Evolutionary conservation across 805 yeast species (phyloP).

Genomic region (Cephaloascus fragrans): DNA sequence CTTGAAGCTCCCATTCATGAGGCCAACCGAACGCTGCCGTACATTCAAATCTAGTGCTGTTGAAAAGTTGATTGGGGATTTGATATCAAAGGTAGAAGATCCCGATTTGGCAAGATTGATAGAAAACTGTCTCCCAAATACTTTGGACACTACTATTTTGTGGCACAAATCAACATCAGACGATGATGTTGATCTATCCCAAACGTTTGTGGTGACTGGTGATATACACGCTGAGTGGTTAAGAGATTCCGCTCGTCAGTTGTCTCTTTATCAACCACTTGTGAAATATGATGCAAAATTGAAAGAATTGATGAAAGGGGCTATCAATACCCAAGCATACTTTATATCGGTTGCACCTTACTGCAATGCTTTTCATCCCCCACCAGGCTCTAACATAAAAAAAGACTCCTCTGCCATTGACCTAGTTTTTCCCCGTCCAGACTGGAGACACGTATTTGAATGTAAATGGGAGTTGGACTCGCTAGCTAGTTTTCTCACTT

Average conservation of each 20-base stretch:
- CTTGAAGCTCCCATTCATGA: slow-evolving; percentile 54
- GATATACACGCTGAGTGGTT: slow-evolving; percentile 94
- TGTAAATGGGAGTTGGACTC: slow-evolving; percentile 89
- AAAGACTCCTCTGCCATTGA: slow-evolving; percentile 49
- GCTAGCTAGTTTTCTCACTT: slow-evolving; percentile 68
- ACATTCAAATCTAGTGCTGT: slow-evolving; percentile 58
- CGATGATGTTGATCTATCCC: slow-evolving; percentile 19
- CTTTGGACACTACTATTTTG: slow-evolving; percentile 76
- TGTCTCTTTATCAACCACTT: slow-evolving; percentile 64
- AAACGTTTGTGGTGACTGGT: slow-evolving; percentile 79
- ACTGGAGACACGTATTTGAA: slow-evolving; percentile 69
- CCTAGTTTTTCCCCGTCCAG: slow-evolving; percentile 57
- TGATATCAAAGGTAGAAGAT: slow-evolving; percentile 40
- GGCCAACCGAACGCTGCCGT: slow-evolving; percentile 66
- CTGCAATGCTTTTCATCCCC: slow-evolving; percentile 91
- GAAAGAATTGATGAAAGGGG: slow-evolving; percentile 54
- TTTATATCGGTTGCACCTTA: slow-evolving; percentile 59
- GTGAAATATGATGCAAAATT: slow-evolving; percentile 40
- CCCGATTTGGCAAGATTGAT: slow-evolving; percentile 64
- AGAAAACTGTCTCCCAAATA: slow-evolving; percentile 81
- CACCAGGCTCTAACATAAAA: slow-evolving; percentile 38
- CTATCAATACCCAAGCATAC: slow-evolving; percentile 69
- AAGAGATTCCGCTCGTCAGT: slow-evolving; percentile 77
- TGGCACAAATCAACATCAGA: slow-evolving; percentile 40
- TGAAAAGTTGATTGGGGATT: slow-evolving; percentile 46